Evolutionary conservation across 345 rosid genomes (phyloP), one percentile per base, ranked within the genome.

Genomic region (Aquilaria sinensis): DNA sequence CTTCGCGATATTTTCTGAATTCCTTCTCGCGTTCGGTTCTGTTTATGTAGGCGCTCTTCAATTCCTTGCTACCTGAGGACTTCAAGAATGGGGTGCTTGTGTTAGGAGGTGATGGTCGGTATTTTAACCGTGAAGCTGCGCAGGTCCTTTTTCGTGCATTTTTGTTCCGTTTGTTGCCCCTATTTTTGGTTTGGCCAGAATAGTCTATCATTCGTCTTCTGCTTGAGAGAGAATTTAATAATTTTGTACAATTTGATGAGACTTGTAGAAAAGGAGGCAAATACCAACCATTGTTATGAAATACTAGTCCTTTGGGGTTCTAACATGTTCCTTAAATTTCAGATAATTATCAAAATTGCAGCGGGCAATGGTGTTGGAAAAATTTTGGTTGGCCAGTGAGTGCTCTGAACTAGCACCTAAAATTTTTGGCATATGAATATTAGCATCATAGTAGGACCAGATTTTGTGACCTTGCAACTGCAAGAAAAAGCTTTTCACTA

Each of bases 91-190:
- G 87, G 1, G 56, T 83, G 9, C 74, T 94, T 79, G 96, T 90
- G 14, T 74, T 88, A 71, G 96, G 99, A 67, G 99, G 99, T 13
- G 96, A 94, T 70, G 97, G 97, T 53, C 90, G 96, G 56, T 94
- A 89, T 72, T 89, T 87, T 63, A 90, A 88, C 76, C 67, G 56
- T 58, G 89, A 94, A 78, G 96, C 99, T 75, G 66, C 91, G 6
- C 98, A 93, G 97, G 94, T 89, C n/a, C 70, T 32, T 43, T 48
- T 53, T 29, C 53, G 32, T 58, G 11, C 47, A 23, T 23, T 23
- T 23, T 23, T 23, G 23, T 23, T 23, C 23, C 23, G 23, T 23
- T 23, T 23, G 23, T 23, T 23, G 0, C 23, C 23, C 23, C 23
- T 23, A 23, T 23, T 23, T 23, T 23, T 23, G 23, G 23, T 23